These are phyloP conservation scores for Fagopyrum esculentum DNA, from an alignment of 148 eudicot species.

Conservation along the genomic window DNA sequence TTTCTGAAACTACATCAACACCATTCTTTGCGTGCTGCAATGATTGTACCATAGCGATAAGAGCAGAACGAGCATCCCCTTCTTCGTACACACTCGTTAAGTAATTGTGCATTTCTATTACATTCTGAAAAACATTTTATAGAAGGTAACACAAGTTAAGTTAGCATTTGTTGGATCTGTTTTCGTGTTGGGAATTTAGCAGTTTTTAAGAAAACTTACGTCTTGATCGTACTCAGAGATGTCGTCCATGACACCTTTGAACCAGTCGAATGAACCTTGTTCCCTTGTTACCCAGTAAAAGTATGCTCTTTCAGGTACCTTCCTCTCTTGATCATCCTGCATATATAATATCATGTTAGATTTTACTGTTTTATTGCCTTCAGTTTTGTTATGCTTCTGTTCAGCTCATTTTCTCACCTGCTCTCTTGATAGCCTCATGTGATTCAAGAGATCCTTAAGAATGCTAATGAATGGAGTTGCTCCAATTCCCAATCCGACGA, in stretches of 20 bases:
- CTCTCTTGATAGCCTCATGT: slow-evolving; percentile 24
- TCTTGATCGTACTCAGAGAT: slow-evolving; percentile 62
- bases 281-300: slow-evolving; percentile 92
- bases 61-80: slow-evolving; percentile 98
- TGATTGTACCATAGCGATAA: slow-evolving; percentile 85
- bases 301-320: slow-evolving; percentile 74
- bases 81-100: slow-evolving; percentile 94
- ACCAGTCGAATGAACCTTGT: slow-evolving; percentile 94
- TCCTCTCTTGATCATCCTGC: slow-evolving; percentile 34
- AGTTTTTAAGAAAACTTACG: slow-evolving; percentile 28
- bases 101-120: slow-evolving; percentile 95
- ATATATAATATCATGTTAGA: neutral
- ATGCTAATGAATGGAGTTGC: slow-evolving; percentile 97
- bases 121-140: slow-evolving; percentile 36
- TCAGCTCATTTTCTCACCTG: slow-evolving; percentile 8
- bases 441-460: slow-evolving; percentile 74
- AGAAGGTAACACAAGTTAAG: neutral
- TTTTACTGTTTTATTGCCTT: neutral
- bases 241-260: slow-evolving; percentile 94
- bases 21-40: slow-evolving; percentile 97
- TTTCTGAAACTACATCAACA: slow-evolving; percentile 83
- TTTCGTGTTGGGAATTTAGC: neutral
- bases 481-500: slow-evolving; percentile 91
- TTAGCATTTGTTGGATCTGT: neutral
- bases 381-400: no score